Percentiles rank a stretch among this genome's conserved stretches.
Evolutionary conservation across 1,284 basidiomycete species (phyloP).

Genomic region (Tremellales sp.): DNA sequence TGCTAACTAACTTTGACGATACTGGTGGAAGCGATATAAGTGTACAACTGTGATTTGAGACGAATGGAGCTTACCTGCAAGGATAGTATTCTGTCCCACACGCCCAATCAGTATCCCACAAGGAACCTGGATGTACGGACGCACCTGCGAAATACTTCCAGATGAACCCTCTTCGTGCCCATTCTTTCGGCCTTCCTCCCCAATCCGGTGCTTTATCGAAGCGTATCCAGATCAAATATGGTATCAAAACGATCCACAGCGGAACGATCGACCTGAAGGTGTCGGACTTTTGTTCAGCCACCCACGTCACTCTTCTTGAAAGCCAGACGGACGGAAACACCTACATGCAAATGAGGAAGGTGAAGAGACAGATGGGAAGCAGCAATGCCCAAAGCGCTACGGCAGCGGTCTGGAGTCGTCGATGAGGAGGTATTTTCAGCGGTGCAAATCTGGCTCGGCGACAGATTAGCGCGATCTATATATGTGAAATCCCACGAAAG

Average conservation of each 20-base stretch:
- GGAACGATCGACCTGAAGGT: conserved; percentile 72
- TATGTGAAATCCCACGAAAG: background rate
- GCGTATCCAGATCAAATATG: conserved; percentile 78
- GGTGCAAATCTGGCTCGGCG: conserved; percentile 42
- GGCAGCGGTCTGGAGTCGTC: conserved; percentile 77
- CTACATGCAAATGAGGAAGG: conserved; percentile 77
- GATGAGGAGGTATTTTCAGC: conserved; percentile 45
- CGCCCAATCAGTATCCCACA: background rate
- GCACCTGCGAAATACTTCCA: conserved; percentile 61
- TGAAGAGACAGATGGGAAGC: conserved; percentile 64
- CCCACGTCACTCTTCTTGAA: conserved; percentile 3
- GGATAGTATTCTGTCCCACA: conserved; percentile 74
- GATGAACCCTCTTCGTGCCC: conserved; percentile 66
- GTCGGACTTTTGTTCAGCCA: background rate
- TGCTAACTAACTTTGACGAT: conserved; percentile 30
- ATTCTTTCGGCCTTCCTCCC: conserved; percentile 73
- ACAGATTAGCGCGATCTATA: background rate
- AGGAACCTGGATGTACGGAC: conserved; percentile 17
- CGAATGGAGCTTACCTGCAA: conserved; percentile 40
- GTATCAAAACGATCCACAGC: conserved; percentile 76
- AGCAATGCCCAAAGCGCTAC: conserved; percentile 83
- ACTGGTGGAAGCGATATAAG: conserved; percentile 12
- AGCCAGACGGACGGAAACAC: conserved; percentile 32
- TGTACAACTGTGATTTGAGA: background rate
- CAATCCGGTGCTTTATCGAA: conserved; percentile 74